A percentile compares a stretch with the other conserved stretches of the same genome.
Evolutionary conservation across 352 stramenopile species (phyloP).

Genomic region (Phytophthora melonis): DNA sequence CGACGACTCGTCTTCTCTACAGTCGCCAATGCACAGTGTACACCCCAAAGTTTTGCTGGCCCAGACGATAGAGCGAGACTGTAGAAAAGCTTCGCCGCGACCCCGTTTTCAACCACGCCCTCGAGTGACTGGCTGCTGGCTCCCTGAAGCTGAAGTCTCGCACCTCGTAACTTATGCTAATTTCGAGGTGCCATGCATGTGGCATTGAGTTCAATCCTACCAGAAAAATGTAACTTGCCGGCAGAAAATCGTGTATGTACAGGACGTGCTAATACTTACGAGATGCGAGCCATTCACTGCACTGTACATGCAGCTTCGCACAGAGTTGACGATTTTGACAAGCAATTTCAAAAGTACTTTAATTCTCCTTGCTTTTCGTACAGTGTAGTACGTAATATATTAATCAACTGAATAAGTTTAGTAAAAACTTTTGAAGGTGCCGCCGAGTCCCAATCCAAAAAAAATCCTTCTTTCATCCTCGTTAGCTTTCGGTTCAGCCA

Average conservation of each 20-base stretch:
- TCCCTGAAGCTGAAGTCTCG: neutral
- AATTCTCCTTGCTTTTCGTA: neutral
- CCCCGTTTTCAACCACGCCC: neutral
- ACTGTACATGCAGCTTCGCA: too few relatives aligned
- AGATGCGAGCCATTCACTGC: too few relatives aligned
- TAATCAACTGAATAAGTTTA: neutral
- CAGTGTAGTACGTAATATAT: neutral
- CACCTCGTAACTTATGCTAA: neutral
- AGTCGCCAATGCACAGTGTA: neutral
- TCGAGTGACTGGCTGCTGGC: neutral
- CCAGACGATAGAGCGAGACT: neutral
- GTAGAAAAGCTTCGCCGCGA: neutral
- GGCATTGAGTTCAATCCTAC: neutral
- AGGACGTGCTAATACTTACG: too few relatives aligned
- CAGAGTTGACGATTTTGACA: too few relatives aligned
- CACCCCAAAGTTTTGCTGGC: too few relatives aligned
- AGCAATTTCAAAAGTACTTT: neutral
- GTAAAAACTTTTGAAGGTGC: conserved; percentile 12
- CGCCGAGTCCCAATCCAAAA: conserved; percentile 22
- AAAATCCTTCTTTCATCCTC: neutral
- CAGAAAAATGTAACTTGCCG: too few relatives aligned
- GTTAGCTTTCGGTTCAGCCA: neutral
- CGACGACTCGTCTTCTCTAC: neutral
- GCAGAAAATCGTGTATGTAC: too few relatives aligned
- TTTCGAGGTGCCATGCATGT: neutral